These are phyloP conservation scores for Ogataea parapolymorpha DNA, from an alignment of 805 yeast species.

Conservation along the genomic window DNA sequence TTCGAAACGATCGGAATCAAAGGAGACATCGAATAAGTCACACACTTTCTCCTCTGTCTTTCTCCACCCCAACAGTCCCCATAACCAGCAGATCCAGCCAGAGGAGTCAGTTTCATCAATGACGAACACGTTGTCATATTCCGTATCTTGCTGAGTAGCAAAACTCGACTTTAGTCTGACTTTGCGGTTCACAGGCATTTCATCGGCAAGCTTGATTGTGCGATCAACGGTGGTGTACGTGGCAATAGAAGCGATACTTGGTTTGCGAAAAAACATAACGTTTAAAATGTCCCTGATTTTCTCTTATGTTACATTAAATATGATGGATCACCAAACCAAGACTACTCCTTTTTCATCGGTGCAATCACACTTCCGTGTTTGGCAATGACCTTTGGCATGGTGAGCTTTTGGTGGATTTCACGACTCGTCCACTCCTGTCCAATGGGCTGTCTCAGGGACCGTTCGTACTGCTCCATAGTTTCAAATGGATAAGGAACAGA, in stretches of 20 bases:
- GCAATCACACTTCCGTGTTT: constrained; percentile 89
- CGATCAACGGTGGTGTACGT: constrained; percentile 14
- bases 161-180: constrained; percentile 14
- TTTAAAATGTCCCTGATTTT: not conserved
- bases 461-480: constrained; percentile 89
- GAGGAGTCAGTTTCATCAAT: constrained; percentile 1
- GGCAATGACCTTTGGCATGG: constrained; percentile 83
- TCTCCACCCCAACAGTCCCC: constrained; percentile 1
- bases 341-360: constrained; percentile 74
- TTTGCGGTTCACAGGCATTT: constrained; percentile 6
- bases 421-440: constrained; percentile 96
- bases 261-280: constrained; percentile 8
- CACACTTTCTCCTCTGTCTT: not conserved
- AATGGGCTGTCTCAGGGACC: constrained; percentile 90
- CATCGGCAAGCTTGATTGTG: constrained; percentile 7
- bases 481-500: constrained; percentile 96
- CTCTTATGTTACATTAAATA: constrained; percentile 6
- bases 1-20: constrained; percentile 11
- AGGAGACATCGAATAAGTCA: constrained; percentile 1
- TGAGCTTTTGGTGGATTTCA: constrained; percentile 79
- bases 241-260: constrained; percentile 11
- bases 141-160: constrained; percentile 8
- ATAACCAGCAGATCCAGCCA: constrained; percentile 8
- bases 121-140: constrained; percentile 2
- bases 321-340: not conserved